phyloP scores from a whole-genome alignment of 2,329 filamentous ascomycete genomes.

The Cladorrhinum sp. region DNA sequence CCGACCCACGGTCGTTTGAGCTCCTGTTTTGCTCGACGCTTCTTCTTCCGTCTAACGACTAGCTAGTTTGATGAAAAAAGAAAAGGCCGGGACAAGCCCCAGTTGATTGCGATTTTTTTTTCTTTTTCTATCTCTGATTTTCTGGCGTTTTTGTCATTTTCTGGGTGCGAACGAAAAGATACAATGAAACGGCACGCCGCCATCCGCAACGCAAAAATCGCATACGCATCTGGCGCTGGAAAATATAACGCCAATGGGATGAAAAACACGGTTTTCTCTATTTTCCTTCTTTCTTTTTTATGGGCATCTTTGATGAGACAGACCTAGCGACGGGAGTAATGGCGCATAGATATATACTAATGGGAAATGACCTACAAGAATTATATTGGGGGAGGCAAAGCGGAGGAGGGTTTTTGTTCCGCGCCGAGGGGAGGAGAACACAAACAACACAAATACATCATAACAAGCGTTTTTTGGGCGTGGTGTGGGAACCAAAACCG shows the following conservation, averaged over 20 bases:
- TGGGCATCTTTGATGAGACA: neutral
- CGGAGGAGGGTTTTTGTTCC: neutral
- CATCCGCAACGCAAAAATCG: neutral
- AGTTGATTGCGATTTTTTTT: neutral
- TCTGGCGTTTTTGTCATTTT: neutral
- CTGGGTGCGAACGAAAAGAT: neutral
- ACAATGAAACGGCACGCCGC: neutral
- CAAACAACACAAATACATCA: neutral
- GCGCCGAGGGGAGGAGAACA: neutral
- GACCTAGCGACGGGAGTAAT: neutral
- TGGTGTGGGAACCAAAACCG: neutral
- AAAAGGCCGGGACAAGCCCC: neutral
- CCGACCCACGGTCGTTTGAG: conserved; percentile 46
- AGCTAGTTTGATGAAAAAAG: neutral
- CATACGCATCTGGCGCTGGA: neutral
- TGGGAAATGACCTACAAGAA: neutral
- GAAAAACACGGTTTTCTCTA: neutral
- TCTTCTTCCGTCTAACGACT: conserved; percentile 34
- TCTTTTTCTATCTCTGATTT: neutral
- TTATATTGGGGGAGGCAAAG: neutral
- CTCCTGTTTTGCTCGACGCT: conserved; percentile 44
- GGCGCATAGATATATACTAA: neutral
- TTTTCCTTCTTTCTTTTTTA: neutral
- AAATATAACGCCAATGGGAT: neutral
- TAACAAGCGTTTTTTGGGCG: neutral